A percentile compares a stretch with the other conserved stretches of the same genome.
Evolutionary conservation across 2,329 filamentous ascomycete species (phyloP).

Genomic region (Knoxdaviesia proteae): DNA sequence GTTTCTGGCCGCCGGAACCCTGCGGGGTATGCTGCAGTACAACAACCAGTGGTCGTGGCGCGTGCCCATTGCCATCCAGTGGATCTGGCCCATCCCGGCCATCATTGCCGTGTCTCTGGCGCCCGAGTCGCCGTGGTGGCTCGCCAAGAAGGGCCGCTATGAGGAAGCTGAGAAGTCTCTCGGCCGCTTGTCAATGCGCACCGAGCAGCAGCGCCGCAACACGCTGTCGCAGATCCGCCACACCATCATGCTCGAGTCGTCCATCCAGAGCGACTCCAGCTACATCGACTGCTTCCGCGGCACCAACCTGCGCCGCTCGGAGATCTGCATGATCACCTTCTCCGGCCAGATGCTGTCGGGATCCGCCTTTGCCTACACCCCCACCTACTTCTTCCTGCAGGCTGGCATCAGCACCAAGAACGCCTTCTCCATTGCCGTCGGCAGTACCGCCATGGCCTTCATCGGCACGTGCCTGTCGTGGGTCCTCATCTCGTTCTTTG

Average conservation of each 20-base stretch:
- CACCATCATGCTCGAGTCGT: constrained; percentile 23
- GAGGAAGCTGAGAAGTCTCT: constrained; percentile 13
- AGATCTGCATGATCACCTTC: constrained; percentile 19
- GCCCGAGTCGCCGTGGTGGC: constrained; percentile 17
- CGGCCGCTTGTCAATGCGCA: constrained; percentile 9
- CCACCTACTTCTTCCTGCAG: constrained; percentile 25
- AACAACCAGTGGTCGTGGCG: constrained; percentile 16
- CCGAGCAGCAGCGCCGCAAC: background rate
- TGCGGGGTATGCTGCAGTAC: constrained; percentile 16
- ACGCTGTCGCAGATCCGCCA: constrained; percentile 6
- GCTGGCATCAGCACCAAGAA: constrained; percentile 16
- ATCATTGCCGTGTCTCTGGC: constrained; percentile 13
- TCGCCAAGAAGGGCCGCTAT: constrained; percentile 13
- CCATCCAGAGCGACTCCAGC: constrained; percentile 15
- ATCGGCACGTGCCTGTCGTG: constrained; percentile 21
- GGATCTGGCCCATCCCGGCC: constrained; percentile 16
- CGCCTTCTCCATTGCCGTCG: constrained; percentile 20
- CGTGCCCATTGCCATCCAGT: constrained; percentile 20
- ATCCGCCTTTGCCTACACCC: constrained; percentile 18
- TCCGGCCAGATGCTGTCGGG: constrained; percentile 20
- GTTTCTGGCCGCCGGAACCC: constrained; percentile 19
- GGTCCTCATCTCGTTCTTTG: constrained; percentile 19
- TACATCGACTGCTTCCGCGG: constrained; percentile 27
- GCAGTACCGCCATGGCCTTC: constrained; percentile 21
- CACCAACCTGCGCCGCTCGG: constrained; percentile 22